Percentiles rank a stretch among this genome's conserved stretches.
Evolutionary conservation across 2,329 filamentous ascomycete genomes (phyloP).

Genomic region (Trichoderma guizhouense): DNA sequence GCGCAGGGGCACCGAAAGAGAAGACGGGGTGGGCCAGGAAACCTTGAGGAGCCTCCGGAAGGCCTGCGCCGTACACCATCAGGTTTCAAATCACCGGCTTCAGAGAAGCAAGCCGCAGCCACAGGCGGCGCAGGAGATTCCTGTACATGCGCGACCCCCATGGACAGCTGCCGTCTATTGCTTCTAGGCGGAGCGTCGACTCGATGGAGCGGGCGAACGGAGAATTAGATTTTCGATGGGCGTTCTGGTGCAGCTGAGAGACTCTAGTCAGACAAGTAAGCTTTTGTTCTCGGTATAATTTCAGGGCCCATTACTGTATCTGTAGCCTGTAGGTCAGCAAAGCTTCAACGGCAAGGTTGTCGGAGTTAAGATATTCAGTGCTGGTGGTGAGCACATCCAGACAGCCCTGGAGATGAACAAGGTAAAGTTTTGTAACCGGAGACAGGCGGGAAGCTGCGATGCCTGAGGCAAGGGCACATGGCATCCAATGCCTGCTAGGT

Average conservation of each 20-base stretch:
- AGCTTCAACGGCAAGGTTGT: background rate
- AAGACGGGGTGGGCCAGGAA: background rate
- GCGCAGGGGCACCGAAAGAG: slow-evolving; percentile 6
- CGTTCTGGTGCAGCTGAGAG: background rate
- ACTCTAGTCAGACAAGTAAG: background rate
- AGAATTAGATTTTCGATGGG: background rate
- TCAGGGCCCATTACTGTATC: background rate
- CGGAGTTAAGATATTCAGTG: background rate
- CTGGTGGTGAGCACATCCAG: background rate
- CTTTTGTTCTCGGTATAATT: background rate
- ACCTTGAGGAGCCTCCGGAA: background rate
- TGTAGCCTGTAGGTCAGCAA: background rate
- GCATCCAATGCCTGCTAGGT: background rate
- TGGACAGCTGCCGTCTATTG: background rate
- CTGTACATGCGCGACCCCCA: background rate
- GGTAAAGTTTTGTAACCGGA: background rate
- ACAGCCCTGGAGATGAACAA: background rate
- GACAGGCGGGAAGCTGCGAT: background rate
- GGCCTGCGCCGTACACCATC: slow-evolving; percentile 13
- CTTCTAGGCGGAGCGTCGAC: background rate
- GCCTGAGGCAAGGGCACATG: background rate
- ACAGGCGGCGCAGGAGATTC: slow-evolving; percentile 8
- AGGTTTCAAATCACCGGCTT: background rate
- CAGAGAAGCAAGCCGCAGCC: background rate
- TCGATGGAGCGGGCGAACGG: slow-evolving; percentile 8